Conservation (phyloP, 75 land plant genomes). For the Pseudotsuga menziesii region DNA sequence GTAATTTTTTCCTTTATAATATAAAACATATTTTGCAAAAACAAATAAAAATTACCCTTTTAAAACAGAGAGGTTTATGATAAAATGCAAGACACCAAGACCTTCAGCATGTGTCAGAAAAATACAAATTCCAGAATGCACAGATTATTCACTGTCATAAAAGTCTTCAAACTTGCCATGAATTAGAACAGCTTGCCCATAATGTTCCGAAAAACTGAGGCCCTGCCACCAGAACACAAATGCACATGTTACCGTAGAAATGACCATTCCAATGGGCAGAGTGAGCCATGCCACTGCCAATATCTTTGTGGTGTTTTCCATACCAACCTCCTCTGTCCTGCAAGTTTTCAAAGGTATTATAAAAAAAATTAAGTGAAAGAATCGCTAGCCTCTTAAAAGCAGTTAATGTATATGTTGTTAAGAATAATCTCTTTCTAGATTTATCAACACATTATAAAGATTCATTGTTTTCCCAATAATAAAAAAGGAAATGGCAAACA, state of each 20-base stretch:
- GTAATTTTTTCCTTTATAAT: no score
- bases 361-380: not conserved
- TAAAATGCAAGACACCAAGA: not conserved
- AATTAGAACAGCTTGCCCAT: slow-evolving; percentile 64
- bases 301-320: slow-evolving; percentile 30
- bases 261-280: slow-evolving; percentile 65
- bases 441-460: no score
- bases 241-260: slow-evolving; percentile 46
- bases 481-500: not conserved
- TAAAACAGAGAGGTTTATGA: not conserved
- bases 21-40: no score
- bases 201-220: slow-evolving; percentile 49
- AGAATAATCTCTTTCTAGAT: no score
- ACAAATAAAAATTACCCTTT: not conserved
- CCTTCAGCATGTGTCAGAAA: not conserved
- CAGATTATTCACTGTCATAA: not conserved
- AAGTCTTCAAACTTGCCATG: slow-evolving; percentile 46
- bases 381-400: not conserved
- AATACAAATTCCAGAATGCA: not conserved
- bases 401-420: not conserved
- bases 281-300: slow-evolving; percentile 79
- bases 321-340: slow-evolving; percentile 31
- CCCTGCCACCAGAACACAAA: slow-evolving; percentile 63
- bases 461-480: not conserved
- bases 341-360: slow-evolving; percentile 3